Evolutionary conservation across 306 rosid species (phyloP), one percentile per base, ranked within the genome.

Genomic region (Astragalus glycyphyllos): DNA sequence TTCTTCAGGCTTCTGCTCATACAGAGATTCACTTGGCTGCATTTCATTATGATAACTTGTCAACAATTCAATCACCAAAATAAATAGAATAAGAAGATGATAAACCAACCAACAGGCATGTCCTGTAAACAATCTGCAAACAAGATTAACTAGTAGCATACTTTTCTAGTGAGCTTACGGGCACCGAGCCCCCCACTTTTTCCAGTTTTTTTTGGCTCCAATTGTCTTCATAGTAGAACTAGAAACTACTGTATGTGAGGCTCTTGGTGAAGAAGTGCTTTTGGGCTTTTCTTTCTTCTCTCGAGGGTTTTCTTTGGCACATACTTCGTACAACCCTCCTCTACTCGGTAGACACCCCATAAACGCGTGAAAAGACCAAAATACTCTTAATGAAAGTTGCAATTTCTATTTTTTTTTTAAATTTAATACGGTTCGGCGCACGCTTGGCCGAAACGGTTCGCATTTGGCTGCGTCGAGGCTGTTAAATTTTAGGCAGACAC

Each of bases 1-100:
- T 75, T 87, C 97, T 84, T 95, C 96, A 1, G 99, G 99, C 82
- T 91, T 85, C 91, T 91, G 99, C 60, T 89, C 97, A 60, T 95
- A 95, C 37, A 95, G 86, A 78, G 88, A 89, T 58, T 85, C 97
- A 76, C 79, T 91, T 51, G 96, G 79, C 99, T 95, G 87, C 89
- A 84, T 78, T 71, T 50, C 38, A 79, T 23, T 46, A 65, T 63
- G 50, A 79, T 42, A 68, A 68, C 37, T 12, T 63, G 73, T 48
- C 69, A 79, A 71, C 6, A 58, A n/a, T n/a, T n/a, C n/a, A n/a
- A 31, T 50, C 44, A 29, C 59, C 35, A 23, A 60, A 55, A 29
- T 34, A 75, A 61, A 13, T 66, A 9, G 37, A 71, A 77, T 14
- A 11, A 20, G 51, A 69, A 20, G 58, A 46, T 31, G 29, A 12